Evolutionary conservation across 805 yeast genomes (phyloP), one percentile per base, ranked within the genome.

Genomic region (Scheffersomyces coipomensis): DNA sequence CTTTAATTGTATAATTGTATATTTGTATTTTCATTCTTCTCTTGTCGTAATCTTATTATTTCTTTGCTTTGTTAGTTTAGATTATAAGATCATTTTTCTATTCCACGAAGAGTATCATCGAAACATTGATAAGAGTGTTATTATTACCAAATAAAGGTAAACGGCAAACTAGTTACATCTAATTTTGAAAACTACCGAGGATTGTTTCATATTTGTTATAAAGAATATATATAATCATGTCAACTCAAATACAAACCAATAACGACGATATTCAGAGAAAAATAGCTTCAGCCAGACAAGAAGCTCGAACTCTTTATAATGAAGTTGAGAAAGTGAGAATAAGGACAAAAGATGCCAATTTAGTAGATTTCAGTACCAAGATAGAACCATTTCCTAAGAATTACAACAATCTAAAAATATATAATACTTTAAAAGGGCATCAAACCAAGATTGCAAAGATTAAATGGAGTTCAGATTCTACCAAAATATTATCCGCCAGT

Each of bases 401-500:
- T 29, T 52, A 51, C 6, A 41, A 52, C 18, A 47, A 48, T 35
- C 57, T 70, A 26, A 60, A 55, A 37, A 56, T 65, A 18, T 63
- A 62, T 44, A 53, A 57, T 38, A 65, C 75, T 1, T 58, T 79
- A 29, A 64, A 57, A 38, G 88, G 88, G 1, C 97, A 90, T 56
- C 77, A 76, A 47, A 84, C 81, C 54, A 88, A 89, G 54, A 75
- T 89, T 16, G 73, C 82, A 7, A 78, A 80, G 42, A 66, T 85
- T 41, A 68, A 78, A 37, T 86, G 96, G 95, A 74, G 80, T 38
- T 56, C 68, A 1, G 82, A 83, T 53, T 75, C 85, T n/a, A 59
- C 63, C 33, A 73, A 71, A 33, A 53, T 89, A 2, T 59, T 88
- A 7, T 78, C 88, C 35, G 88, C 88, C 0, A 82, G 91, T 19